Evolutionary conservation across 257 asterid species (phyloP).

Genomic region (Hygrophila difformis): DNA sequence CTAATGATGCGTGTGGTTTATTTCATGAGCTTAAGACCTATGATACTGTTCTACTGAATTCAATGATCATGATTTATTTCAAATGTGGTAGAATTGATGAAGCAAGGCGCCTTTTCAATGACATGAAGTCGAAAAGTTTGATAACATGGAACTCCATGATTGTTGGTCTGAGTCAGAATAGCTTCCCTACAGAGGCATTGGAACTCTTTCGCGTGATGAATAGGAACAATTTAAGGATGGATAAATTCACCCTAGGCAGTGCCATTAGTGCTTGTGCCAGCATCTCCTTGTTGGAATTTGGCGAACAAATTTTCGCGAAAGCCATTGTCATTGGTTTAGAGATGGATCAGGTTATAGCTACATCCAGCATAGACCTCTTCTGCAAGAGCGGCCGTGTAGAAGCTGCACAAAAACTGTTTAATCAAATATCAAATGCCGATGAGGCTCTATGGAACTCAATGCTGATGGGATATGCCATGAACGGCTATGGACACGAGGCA

Average conservation of each 20-base stretch:
- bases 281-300: constrained; percentile 55
- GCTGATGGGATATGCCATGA: constrained; percentile 89
- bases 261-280: constrained; percentile 76
- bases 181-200: constrained; percentile 63
- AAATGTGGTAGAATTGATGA: constrained; percentile 56
- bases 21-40: constrained; percentile 47
- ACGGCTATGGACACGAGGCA: constrained; percentile 65
- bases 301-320: constrained; percentile 73
- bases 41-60: constrained; percentile 65
- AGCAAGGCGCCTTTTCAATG: constrained; percentile 49
- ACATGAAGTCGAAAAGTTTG: constrained; percentile 51
- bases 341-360: constrained; percentile 42
- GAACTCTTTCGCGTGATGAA: constrained; percentile 62
- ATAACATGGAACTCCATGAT: constrained; percentile 91
- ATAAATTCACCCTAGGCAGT: constrained; percentile 51
- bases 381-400: constrained; percentile 71
- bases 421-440: constrained; percentile 41
- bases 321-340: constrained; percentile 55
- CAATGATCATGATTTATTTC: constrained; percentile 66
- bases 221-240: constrained; percentile 36
- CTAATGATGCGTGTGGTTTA: constrained; percentile 41
- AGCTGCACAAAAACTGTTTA: constrained; percentile 46
- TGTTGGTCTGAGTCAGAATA: constrained; percentile 67
- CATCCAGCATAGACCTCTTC: constrained; percentile 70
- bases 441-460: constrained; percentile 75